Base-by-base conservation (phyloP, 345 rosid species). In the Excoecaria agallocha region DNA sequence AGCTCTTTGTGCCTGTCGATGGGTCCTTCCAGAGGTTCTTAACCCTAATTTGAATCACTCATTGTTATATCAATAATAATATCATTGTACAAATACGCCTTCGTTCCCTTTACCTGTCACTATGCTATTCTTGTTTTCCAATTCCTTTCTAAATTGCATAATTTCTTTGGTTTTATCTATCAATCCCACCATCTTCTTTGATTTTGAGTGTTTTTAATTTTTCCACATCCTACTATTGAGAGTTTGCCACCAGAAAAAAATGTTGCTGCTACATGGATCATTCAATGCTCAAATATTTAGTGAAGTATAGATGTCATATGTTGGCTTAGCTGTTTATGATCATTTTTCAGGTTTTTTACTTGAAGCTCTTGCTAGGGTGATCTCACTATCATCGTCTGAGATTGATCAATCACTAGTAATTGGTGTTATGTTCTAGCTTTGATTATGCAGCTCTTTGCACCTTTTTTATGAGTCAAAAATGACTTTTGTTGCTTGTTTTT, bases 311-410 rank as follows among this genome's bases (percentile, higher is more conserved):
- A 30, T 13, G 22, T 30, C 66, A 37, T 38, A 38, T 25, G 39
- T 58, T 50, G 68, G 25, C 45, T 24, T 22, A 6, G 55, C 58
- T 24, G 57, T 70, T 79, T 63, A 49, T 71, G 30, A 52, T 69
- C 66, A 38, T 77, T 12, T 75, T 75, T 56, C 90, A 93, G 99
- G 98, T 77, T 66, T 93, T 79, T 98, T 96, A 11, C 91, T 90
- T 55, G 93, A 96, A 83, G 77, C 98, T 3, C 93, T 96, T 78
- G 93, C 98, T 77, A 94, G 95, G 67, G 88, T 89, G 71, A 80
- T 96, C 79, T 87, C 90, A 41, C 78, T 96, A 81, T 87, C 98
- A 63, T 82, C 97, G 77, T 83, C 91, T 35, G 97, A 86, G 82
- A 81, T 91, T 60, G 89, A 87, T 80, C 91, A 82, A 60, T 91